Evolutionary conservation across 139 green algal species (phyloP), one percentile per base, ranked within the genome.

Genomic region (Ulvella scutata): DNA sequence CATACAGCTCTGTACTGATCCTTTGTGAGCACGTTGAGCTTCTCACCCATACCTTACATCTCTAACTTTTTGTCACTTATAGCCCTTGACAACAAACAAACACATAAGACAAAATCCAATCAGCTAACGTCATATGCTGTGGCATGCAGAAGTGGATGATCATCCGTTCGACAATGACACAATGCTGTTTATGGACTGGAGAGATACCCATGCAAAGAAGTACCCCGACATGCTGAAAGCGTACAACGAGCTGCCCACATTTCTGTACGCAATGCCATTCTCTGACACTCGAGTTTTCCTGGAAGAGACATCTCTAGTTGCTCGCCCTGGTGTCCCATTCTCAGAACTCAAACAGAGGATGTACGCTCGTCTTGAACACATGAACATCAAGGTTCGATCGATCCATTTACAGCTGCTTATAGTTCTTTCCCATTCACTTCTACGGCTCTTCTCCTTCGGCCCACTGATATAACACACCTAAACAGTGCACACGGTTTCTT

Each of bases 111-210:
- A n/a, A n/a, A n/a, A n/a, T n/a, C n/a, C n/a, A n/a, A n/a, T n/a
- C n/a, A n/a, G n/a, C n/a, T n/a, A n/a, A n/a, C n/a, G n/a, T n/a
- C n/a, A n/a, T n/a, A n/a, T n/a, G n/a, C n/a, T n/a, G n/a, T n/a
- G 17, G 40, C 37, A 28, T 79, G 77, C 79, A 83, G 84, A 89
- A 79, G 92, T 96, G 43, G 89, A 96, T 72, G 84, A 72, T 0
- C 94, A 98, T 78, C 90, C 91, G 21, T 97, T 98, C 84, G 86
- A 91, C 28, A 43, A 91, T 40, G 92, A 94, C 79, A 86, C 85
- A 13, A 99, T 99, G 95, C 79, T 99, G 73, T 99, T 99, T 84
- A 99, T 99, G 95, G 95, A 99, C 88, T 99, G 95, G 95, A 78
- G 94, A 4, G 94, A 98, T 78, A 86, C 92, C 74, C 92, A 99